Conservation (phyloP, 225 moss, liverwort and hornwort genomes). For the Pseudisothecium myosuroides region DNA sequence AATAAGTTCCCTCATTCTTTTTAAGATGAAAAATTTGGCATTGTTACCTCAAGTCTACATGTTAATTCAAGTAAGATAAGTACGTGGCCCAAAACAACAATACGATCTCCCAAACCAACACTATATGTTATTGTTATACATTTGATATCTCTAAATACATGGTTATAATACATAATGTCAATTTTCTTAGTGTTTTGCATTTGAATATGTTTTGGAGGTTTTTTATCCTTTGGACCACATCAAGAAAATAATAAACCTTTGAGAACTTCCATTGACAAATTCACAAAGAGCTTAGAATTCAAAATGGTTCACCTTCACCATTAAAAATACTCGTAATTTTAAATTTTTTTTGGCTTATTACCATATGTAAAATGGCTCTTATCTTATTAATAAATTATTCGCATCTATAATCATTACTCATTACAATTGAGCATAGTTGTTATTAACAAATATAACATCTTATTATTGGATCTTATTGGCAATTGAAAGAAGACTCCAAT, state of each 20-base stretch:
- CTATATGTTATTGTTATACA: neutral
- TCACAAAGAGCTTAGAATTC: neutral
- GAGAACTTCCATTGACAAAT: neutral
- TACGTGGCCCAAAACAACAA: neutral
- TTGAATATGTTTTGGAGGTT: neutral
- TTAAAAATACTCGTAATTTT: neutral
- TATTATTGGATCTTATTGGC: neutral
- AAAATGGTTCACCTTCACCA: neutral
- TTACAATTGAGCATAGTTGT: neutral
- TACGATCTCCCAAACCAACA: neutral
- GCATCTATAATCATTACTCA: neutral
- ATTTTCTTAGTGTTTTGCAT: neutral
- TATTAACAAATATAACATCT: neutral
- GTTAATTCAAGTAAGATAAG: fast-evolving
- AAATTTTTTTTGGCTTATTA: neutral
- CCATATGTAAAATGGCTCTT: neutral
- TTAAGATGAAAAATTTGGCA: neutral
- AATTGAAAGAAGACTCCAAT: neutral
- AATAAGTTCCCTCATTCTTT: neutral
- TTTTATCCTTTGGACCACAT: neutral
- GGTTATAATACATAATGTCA: neutral
- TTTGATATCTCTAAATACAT: neutral
- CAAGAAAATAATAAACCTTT: neutral
- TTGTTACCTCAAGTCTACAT: neutral
- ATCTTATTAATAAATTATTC: neutral